Base-by-base conservation (phyloP, 345 rosid species). In the Cardamine resedifolia region DNA sequence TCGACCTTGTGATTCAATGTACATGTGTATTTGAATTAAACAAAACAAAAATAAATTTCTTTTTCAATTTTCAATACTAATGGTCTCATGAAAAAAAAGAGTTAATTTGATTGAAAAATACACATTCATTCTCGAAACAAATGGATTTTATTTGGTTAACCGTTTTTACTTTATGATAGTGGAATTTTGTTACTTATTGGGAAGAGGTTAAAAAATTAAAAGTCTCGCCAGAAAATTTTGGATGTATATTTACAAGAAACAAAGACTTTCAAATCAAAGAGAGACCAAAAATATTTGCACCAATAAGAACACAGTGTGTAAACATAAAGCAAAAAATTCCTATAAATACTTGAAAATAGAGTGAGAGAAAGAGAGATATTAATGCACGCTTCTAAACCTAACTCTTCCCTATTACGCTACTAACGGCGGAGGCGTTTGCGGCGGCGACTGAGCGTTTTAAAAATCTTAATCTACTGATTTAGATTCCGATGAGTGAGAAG, bases 401-500 rank as follows among this genome's bases (percentile, higher is more conserved):
- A 63, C 7, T 49, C 51, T 26, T 72, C 43, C 0, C 24, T 8
- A 19, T 10, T 10, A 52, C 51, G 53, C 75, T 41, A 41, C 47
- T 41, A 41, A 15, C 47, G 47, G 47, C 18, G 47, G 47, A 5
- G n/a, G 45, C 16, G 45, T 36, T 34, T 34, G 44, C 6, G 44
- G 44, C 15, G 15, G 41, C 43, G 43, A 33, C 11, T 33, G 1
- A 36, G 41, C 1, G 41, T 36, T 14, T 41, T 41, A 14, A 5
- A 7, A 15, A 41, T 12, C 19, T 15, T 7, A 41, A 14, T 14
- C 67, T 47, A 21, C 10, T 21, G 48, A n/a, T 55, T 38, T 50
- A 44, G 74, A 62, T 56, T 27, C 47, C 68, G 63, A 77, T 77
- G 80, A 64, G 41, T 58, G 79, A 57, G 53, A 76, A 56, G 53